Evolutionary conservation across 768 basidiomycete genomes (phyloP), one percentile per base, ranked within the genome.

Genomic region (Amanita polypyramis): DNA sequence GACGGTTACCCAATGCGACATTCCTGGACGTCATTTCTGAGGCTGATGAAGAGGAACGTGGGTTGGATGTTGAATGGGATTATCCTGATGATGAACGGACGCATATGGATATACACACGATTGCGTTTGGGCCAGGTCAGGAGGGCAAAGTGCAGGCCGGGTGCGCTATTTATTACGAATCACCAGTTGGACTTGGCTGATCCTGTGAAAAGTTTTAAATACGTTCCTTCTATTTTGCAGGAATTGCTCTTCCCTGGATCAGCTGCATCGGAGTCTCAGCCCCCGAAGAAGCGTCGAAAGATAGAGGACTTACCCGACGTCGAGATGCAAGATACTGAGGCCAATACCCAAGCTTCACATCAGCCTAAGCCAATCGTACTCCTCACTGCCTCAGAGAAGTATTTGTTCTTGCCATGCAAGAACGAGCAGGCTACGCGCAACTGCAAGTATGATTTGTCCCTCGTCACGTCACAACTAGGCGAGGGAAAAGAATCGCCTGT

Each of bases 121-220:
- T 79, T 5, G 66, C 74, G 12, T 76, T 77, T 65, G 74, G 70
- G 17, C 58, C 65, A 37, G 65, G 65, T 10, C 62, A 60, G 32
- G 63, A 58, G 35, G 62, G 67, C 33, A 66, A 65, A 47, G 54
- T 68, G 19, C 65, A 67, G 41, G 53, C 70, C 54, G 75, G 75
- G 77, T 79, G 53, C 14, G 71, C 65, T 21, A 35, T 17, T 17
- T 43, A 32, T 54, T 33, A 33, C 46, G 32, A 29, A 15, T 49
- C 34, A 25, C 15, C 45, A 38, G 25, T 51, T 15, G 40, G 39
- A 9, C 23, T 25, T 17, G 17, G 21, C 34, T 45, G 23, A 41
- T 20, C 30, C 17, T 30, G 45, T 41, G 35, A 33, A 19, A 44
- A 80, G 78, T 45, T 80, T 72, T 50, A 78, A 79, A 60, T 80